phyloP scores from a whole-genome alignment of 2,329 filamentous ascomycete species.

The Fusarium sp. region DNA sequence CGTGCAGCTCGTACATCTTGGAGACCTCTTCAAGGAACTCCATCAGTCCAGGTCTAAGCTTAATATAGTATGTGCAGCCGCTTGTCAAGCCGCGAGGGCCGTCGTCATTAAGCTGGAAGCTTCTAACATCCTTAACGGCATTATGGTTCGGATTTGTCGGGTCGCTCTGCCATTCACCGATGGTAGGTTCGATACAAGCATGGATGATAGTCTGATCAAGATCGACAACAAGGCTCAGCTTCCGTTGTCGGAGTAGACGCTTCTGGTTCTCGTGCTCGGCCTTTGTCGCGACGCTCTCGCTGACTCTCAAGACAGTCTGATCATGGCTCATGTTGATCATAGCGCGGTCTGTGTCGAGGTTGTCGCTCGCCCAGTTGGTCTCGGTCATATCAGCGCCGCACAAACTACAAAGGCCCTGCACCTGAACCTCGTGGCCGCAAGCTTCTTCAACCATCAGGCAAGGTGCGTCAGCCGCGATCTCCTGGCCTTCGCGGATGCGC shows the following conservation, averaged over 20 bases:
- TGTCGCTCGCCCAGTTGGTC: slow-evolving; percentile 84
- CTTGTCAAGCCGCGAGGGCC: slow-evolving; percentile 75
- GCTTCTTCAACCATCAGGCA: slow-evolving; percentile 87
- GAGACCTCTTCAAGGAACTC: slow-evolving; percentile 84
- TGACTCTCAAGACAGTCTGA: slow-evolving; percentile 88
- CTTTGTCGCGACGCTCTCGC: slow-evolving; percentile 80
- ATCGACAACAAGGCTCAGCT: slow-evolving; percentile 94
- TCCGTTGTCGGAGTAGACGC: slow-evolving; percentile 82
- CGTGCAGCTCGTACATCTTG: slow-evolving; percentile 90
- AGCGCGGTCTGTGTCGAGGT: slow-evolving; percentile 84
- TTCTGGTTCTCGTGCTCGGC: slow-evolving; percentile 89
- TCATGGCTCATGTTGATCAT: slow-evolving; percentile 97
- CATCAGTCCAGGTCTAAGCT: slow-evolving; percentile 87
- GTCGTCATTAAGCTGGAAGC: slow-evolving; percentile 91
- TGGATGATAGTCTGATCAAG: slow-evolving; percentile 99
- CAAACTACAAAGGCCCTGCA: slow-evolving; percentile 87
- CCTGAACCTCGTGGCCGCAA: slow-evolving; percentile 92
- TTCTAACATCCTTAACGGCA: slow-evolving; percentile 87
- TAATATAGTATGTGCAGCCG: slow-evolving; percentile 98
- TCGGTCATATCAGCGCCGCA: slow-evolving; percentile 98
- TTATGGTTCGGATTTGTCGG: slow-evolving; percentile 89
- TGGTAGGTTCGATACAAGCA: slow-evolving; percentile 94
- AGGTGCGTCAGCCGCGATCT: slow-evolving; percentile 69
- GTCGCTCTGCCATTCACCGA: slow-evolving; percentile 95
- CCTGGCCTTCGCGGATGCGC: slow-evolving; percentile 77